Percentiles rank a stretch among this genome's conserved stretches.
These are phyloP conservation scores for Closterium sp. DNA, from an alignment of 139 green algal species.

Conservation along the genomic window DNA sequence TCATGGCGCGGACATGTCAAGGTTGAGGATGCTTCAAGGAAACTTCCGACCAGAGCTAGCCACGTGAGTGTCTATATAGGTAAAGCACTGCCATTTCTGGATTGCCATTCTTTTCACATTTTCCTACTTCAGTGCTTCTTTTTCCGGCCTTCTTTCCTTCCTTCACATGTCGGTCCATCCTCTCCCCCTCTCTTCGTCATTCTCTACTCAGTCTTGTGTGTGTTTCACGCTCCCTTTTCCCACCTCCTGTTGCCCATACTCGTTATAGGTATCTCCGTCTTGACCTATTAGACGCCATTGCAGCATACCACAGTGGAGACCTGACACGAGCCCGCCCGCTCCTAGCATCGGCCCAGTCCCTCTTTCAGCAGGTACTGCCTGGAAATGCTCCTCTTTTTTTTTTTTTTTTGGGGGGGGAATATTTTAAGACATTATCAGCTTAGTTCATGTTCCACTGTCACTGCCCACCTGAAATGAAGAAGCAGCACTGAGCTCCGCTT, in stretches of 20 bases:
- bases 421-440: too few species aligned
- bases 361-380: conserved; percentile 12
- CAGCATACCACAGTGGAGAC: conserved; percentile 59
- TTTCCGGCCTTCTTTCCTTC: background rate
- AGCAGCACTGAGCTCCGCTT: too few species aligned
- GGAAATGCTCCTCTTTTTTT: too few species aligned
- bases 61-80: background rate
- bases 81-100: background rate
- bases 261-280: conserved; percentile 65
- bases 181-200: background rate
- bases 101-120: too few species aligned
- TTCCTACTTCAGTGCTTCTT: too few species aligned
- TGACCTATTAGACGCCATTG: conserved; percentile 69
- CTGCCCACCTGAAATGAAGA: too few species aligned
- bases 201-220: background rate
- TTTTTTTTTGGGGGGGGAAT: too few species aligned
- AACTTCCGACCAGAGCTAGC: conserved; percentile 61
- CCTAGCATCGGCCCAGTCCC: conserved; percentile 13
- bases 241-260: background rate
- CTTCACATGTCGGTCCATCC: background rate
- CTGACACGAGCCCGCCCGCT: background rate
- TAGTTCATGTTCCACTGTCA: too few species aligned
- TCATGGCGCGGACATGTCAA: conserved; percentile 62
- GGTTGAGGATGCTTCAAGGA: conserved; percentile 65
- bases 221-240: background rate